Conservation (phyloP, 1,139 yeast genomes). For the Pichia sp. region DNA sequence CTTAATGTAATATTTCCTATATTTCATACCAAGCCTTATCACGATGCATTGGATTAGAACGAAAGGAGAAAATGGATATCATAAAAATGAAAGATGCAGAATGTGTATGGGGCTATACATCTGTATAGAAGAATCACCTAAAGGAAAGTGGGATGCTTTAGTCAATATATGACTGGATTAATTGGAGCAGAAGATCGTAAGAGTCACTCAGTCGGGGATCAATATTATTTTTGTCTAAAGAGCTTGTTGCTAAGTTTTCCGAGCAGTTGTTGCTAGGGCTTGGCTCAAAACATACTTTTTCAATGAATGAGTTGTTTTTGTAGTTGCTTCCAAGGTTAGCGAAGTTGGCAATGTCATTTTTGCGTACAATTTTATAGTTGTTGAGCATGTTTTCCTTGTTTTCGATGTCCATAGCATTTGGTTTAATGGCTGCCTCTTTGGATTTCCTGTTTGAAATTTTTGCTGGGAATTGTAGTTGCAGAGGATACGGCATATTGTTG, state of each 20-base stretch:
- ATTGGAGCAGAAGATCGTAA: slow-evolving; percentile 8
- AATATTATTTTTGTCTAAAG: background rate
- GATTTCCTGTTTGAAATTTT: slow-evolving; percentile 21
- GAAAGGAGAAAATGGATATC: background rate
- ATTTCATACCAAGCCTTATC: background rate
- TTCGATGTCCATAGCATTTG: background rate
- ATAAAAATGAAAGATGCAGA: background rate
- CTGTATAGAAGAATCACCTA: background rate
- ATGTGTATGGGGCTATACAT: background rate
- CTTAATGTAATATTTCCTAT: background rate
- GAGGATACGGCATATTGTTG: slow-evolving; percentile 29
- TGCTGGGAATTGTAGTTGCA: slow-evolving; percentile 26
- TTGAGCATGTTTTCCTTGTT: background rate
- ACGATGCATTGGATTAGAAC: background rate
- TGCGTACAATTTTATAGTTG: background rate
- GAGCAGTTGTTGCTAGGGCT: background rate
- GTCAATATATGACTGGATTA: slow-evolving; percentile 10
- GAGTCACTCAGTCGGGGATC: background rate
- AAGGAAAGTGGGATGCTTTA: background rate
- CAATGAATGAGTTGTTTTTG: background rate
- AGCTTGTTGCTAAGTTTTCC: background rate
- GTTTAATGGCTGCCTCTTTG: background rate
- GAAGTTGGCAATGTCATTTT: background rate
- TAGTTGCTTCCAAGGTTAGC: background rate
- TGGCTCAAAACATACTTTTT: background rate